Evolutionary conservation across 1,284 basidiomycete genomes (phyloP).

Genomic region (Anthracocystis panici-leucophaei): DNA sequence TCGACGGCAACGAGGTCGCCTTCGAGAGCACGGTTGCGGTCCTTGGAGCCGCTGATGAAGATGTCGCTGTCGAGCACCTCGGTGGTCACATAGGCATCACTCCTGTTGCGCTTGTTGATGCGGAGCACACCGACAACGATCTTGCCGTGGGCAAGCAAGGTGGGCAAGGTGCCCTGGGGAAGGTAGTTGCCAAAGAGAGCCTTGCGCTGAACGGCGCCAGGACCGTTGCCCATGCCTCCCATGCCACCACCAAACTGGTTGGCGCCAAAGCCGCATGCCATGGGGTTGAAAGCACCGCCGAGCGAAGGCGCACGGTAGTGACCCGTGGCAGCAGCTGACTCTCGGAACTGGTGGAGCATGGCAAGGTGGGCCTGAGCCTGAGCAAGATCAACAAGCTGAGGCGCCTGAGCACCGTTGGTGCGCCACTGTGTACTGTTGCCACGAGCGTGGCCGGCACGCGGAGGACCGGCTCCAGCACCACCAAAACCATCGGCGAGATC

Average conservation of each 20-base stretch:
- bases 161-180: constrained; percentile 95
- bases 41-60: constrained; percentile 89
- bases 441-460: constrained; percentile 44
- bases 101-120: constrained; percentile 98
- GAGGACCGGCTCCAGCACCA: constrained; percentile 48
- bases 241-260: constrained; percentile 73
- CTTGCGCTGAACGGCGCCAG: constrained; percentile 85
- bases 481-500: constrained; percentile 66
- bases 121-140: constrained; percentile 96
- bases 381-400: constrained; percentile 67
- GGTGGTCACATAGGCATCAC: constrained; percentile 99
- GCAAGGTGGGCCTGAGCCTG: constrained; percentile 87
- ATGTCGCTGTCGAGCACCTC: constrained; percentile 99
- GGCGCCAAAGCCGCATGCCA: constrained; percentile 72
- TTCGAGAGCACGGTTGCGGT: constrained; percentile 97
- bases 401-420: constrained; percentile 42
- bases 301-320: constrained; percentile 98
- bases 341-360: constrained; percentile 93
- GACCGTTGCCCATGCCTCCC: constrained; percentile 68
- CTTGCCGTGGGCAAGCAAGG: constrained; percentile 96
- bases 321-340: constrained; percentile 78
- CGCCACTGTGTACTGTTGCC: constrained; percentile 55
- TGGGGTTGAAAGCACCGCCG: constrained; percentile 92
- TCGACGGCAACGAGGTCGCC: constrained; percentile 99
- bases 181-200: constrained; percentile 98